Conservation (phyloP, 164 flowering plant genomes). For the Chimonanthus praecox region DNA sequence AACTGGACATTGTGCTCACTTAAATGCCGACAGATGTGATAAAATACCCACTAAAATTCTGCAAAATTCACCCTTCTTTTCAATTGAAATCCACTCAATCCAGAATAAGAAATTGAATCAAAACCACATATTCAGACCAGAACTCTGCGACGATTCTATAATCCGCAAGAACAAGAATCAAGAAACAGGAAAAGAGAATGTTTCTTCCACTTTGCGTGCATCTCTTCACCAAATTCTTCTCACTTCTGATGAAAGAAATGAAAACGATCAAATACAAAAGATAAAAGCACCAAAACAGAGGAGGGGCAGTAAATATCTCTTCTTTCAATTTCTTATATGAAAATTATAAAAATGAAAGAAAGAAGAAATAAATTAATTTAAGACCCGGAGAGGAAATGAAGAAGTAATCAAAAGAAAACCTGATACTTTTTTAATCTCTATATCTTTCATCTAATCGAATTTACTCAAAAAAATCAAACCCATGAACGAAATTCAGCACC, state of each 20-base stretch:
- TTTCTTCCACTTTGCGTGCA: background rate
- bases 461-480: background rate
- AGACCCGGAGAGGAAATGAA: background rate
- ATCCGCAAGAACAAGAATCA: constrained; percentile 3
- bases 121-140: constrained; percentile 12
- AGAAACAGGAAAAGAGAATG: background rate
- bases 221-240: constrained; percentile 5
- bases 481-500: background rate
- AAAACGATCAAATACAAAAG: background rate
- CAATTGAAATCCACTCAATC: background rate
- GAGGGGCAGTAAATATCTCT: background rate
- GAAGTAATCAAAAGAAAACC: background rate
- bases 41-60: background rate
- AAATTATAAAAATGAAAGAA: background rate
- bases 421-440: too few relatives aligned
- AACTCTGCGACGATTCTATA: background rate
- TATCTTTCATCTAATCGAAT: too few relatives aligned
- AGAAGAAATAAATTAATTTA: background rate
- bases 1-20: constrained; percentile 46
- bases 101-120: constrained; percentile 4
- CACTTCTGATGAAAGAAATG: background rate
- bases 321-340: background rate
- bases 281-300: background rate
- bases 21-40: background rate
- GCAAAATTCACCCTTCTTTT: constrained; percentile 5